Evolutionary conservation across 2,329 filamentous ascomycete genomes (phyloP), one percentile per base, ranked within the genome.

Genomic region (Verticillium albo-atrum): DNA sequence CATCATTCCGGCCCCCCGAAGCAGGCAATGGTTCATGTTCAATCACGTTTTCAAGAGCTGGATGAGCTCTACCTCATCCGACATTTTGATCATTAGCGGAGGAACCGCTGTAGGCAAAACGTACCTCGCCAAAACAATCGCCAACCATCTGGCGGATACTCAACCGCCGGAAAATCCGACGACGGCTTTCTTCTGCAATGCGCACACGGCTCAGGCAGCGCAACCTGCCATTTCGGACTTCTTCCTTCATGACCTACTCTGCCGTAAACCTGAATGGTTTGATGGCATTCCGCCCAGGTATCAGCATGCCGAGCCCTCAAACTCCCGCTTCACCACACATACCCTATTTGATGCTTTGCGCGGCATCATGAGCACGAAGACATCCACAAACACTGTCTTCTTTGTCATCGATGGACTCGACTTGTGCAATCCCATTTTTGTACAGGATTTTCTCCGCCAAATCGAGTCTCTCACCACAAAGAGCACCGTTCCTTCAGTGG

Each of bases 381-480:
- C 12, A 30, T 2, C 58, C 23, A 23, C 20, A 4, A 51, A 57
- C 3, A 62, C 56, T 1, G 62, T 68, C 26, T 68, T 61, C 17
- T 50, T 68, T 15, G 59, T 68, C 12, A 54, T 67, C 15, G 67
- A 68, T 54, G 67, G 66, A 2, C 35, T 68, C 12, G 61, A 67
- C 2, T 60, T 66, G n/a, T 63, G 62, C 17, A 62, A 62, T 15
- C 26, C 34, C 1, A 26, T 32, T 3, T 64, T 56, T 28, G 51
- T 57, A 2, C 51, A 34, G 15, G 51, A 63, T 6, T 54, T 65
- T 1, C 56, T 65, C 3, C 32, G 32, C 4, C 52, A 63, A 2
- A 42, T 62, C 10, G 37, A n/a, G 14, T 28, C 32, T 17, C 56
- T 63, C 0, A 27, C 53, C 2, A 50, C 60, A 25, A 35, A 51